These are phyloP conservation scores for Coix lacrymajobi DNA, from an alignment of 176 grass and related monocot genomes.

Conservation along the genomic window DNA sequence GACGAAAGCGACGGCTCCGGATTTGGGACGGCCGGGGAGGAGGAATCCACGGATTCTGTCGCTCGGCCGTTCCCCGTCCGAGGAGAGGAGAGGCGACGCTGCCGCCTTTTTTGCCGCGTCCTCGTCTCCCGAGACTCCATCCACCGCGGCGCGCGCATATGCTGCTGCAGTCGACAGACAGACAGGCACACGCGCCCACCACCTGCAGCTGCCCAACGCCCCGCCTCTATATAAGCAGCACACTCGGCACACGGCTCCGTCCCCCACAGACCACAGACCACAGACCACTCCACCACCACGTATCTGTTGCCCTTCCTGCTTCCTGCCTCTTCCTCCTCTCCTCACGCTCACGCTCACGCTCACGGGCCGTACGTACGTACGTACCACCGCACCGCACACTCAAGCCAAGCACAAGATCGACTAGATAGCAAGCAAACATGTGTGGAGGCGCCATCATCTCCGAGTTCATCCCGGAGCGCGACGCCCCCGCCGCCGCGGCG, in stretches of 20 bases:
- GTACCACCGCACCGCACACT: too few species aligned
- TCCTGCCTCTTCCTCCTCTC: too few species aligned
- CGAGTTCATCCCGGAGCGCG: slow-evolving; percentile 34
- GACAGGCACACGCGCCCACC: not conserved
- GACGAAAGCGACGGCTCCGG: slow-evolving; percentile 2
- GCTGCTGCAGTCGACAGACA: too few species aligned
- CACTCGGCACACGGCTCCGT: slow-evolving; percentile 14
- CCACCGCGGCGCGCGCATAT: not conserved
- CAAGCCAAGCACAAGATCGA: not conserved
- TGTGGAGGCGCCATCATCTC: slow-evolving; percentile 48
- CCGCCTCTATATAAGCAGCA: slow-evolving; percentile 33
- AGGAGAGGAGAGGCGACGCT: not conserved
- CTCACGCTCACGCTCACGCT: not conserved
- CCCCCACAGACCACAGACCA: too few species aligned
- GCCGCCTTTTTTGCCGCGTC: not conserved
- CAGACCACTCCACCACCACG: too few species aligned
- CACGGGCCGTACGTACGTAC: too few species aligned
- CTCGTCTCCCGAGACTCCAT: not conserved
- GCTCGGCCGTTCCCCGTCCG: not conserved
- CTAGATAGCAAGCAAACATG: not conserved
- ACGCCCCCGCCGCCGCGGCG: not conserved
- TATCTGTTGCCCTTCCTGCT: too few species aligned
- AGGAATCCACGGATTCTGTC: not conserved
- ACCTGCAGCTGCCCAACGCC: too few species aligned
- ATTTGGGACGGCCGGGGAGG: not conserved